These are phyloP conservation scores for Theileria equi DNA, from an alignment of 169 alveolate genomes.

Conservation along the genomic window DNA sequence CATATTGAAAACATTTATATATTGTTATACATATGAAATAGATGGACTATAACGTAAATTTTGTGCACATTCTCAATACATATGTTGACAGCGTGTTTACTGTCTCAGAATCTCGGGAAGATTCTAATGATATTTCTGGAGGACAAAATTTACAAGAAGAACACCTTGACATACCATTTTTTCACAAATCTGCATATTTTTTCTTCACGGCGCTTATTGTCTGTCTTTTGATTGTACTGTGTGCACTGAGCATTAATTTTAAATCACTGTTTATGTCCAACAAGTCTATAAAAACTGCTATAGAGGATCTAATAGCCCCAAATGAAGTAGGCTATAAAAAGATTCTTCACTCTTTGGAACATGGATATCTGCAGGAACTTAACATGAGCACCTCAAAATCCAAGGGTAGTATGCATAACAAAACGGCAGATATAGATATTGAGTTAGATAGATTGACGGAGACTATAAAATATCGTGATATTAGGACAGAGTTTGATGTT, in stretches of 20 bases:
- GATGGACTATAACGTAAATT: constrained; percentile 46
- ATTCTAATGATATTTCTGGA: constrained; percentile 7
- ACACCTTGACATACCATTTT: constrained; percentile 6
- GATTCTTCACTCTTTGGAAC: constrained; percentile 7
- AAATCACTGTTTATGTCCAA: constrained; percentile 29
- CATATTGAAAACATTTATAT: too few relatives aligned
- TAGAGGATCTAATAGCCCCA: constrained; percentile 23
- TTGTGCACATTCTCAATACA: constrained; percentile 46
- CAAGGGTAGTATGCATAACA: too few relatives aligned
- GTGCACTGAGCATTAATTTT: constrained; percentile 24
- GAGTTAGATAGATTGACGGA: neutral
- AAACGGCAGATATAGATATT: neutral
- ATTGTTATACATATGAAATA: neutral
- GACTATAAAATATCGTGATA: constrained; percentile 1
- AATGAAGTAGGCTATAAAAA: constrained; percentile 30
- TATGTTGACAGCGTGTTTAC: constrained; percentile 46
- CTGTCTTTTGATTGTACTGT: constrained; percentile 11
- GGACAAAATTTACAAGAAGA: neutral
- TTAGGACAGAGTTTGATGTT: constrained; percentile 44
- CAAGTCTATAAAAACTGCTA: constrained; percentile 12
- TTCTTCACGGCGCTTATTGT: constrained; percentile 1
- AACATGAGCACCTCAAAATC: too few relatives aligned
- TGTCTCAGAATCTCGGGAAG: neutral
- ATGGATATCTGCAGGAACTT: neutral
- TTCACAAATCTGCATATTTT: constrained; percentile 8